Evolutionary conservation across 2,329 filamentous ascomycete genomes (phyloP).

Genomic region (Diatrype stigma): DNA sequence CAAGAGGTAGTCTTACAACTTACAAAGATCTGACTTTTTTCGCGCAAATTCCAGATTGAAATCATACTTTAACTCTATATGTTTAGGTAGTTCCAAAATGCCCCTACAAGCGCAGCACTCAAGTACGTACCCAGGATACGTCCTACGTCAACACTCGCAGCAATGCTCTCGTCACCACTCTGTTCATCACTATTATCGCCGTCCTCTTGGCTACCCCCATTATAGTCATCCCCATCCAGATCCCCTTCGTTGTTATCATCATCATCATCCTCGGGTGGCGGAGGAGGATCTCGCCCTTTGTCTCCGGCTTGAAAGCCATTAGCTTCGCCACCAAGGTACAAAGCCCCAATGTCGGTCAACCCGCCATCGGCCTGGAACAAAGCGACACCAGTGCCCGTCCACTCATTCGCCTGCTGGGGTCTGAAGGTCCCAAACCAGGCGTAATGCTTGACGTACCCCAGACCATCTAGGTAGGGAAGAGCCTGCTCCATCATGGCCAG

Average conservation of each 20-base stretch:
- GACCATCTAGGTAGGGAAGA: conserved; percentile 29
- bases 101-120: not conserved
- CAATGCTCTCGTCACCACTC: not conserved
- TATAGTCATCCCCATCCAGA: conserved; percentile 8
- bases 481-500: conserved; percentile 37
- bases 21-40: too few species aligned
- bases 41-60: too few species aligned
- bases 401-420: conserved; percentile 32
- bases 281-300: conserved; percentile 10
- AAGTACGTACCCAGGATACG: not conserved
- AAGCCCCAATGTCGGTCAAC: conserved; percentile 33
- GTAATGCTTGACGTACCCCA: conserved; percentile 32
- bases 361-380: conserved; percentile 33
- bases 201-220: conserved; percentile 1
- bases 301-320: conserved; percentile 33
- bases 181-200: conserved; percentile 3
- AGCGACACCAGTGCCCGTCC: conserved; percentile 35
- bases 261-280: conserved; percentile 7
- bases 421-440: conserved; percentile 40
- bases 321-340: conserved; percentile 35
- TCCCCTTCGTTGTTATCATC: conserved; percentile 3
- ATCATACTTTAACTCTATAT: too few species aligned
- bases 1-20: too few species aligned
- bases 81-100: not conserved
- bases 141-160: not conserved